Evolutionary conservation across 202 grass and related monocot genomes (phyloP).

Genomic region (Elaeis oleifera): DNA sequence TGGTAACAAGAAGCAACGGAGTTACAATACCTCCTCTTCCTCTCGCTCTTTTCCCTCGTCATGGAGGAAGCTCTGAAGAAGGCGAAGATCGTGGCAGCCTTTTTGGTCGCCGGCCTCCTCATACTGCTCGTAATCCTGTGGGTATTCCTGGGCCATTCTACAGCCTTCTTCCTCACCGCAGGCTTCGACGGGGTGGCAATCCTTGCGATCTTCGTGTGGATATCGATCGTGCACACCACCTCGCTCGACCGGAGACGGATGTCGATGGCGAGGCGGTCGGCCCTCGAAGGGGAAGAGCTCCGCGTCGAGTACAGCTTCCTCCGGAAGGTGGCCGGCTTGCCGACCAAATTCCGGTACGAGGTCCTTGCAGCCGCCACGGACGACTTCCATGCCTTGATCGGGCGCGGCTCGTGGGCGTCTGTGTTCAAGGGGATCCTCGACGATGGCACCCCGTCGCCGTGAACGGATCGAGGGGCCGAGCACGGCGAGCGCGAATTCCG

Average conservation of each 20-base stretch:
- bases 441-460: constrained; percentile 38
- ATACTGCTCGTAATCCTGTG: too few species aligned
- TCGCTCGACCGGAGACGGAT: neutral
- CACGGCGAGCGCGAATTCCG: constrained; percentile 33
- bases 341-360: constrained; percentile 25
- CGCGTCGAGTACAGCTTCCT: constrained; percentile 15
- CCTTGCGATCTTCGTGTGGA: neutral
- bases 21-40: too few species aligned
- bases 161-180: too few species aligned
- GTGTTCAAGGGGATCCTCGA: constrained; percentile 41
- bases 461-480: constrained; percentile 27
- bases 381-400: constrained; percentile 27
- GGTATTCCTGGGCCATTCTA: too few species aligned
- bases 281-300: constrained; percentile 13
- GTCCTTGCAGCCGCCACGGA: constrained; percentile 32
- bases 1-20: too few species aligned
- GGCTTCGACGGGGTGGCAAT: neutral
- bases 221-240: neutral
- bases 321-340: constrained; percentile 32
- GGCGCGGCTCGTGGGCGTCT: constrained; percentile 27
- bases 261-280: constrained; percentile 4
- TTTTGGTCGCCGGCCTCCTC: too few species aligned
- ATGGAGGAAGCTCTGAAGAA: too few species aligned
- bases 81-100: too few species aligned
- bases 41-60: too few species aligned